These are phyloP conservation scores for Parascedosporium putredinis DNA, from an alignment of 2,329 filamentous ascomycete species.

Conservation along the genomic window DNA sequence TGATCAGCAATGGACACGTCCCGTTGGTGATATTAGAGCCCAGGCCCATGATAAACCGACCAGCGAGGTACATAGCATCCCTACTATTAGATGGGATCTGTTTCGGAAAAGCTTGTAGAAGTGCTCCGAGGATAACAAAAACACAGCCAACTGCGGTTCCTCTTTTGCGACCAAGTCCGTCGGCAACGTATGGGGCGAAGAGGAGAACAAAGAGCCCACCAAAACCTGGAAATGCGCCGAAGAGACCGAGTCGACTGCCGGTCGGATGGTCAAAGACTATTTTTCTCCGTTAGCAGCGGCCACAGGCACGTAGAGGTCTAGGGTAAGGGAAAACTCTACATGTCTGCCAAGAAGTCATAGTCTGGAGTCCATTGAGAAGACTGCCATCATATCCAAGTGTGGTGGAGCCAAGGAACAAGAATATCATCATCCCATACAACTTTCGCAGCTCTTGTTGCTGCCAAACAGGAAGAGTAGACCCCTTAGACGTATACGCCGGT, in stretches of 20 bases:
- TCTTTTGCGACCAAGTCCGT: slow-evolving; percentile 20
- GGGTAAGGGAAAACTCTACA: slow-evolving; percentile 16
- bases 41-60: slow-evolving; percentile 42
- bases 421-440: slow-evolving; percentile 14
- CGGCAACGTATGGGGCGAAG: slow-evolving; percentile 21
- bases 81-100: too few species aligned
- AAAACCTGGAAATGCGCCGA: slow-evolving; percentile 35
- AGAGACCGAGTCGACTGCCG: slow-evolving; percentile 20
- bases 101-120: slow-evolving; percentile 26
- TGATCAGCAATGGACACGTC: too few species aligned
- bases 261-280: slow-evolving; percentile 21
- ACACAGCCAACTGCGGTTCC: slow-evolving; percentile 21
- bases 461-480: slow-evolving; percentile 20
- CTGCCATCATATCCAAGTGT: slow-evolving; percentile 43
- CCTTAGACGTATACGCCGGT: not conserved
- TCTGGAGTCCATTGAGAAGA: slow-evolving; percentile 33
- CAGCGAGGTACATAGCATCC: slow-evolving; percentile 42
- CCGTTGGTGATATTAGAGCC: too few species aligned
- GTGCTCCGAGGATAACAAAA: slow-evolving; percentile 21
- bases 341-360: slow-evolving; percentile 30
- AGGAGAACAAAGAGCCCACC: slow-evolving; percentile 29
- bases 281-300: too few species aligned
- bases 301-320: not conserved
- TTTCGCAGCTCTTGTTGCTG: slow-evolving; percentile 28
- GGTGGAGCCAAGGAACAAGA: slow-evolving; percentile 37